These are phyloP conservation scores for Sicyos edulis DNA, from an alignment of 306 rosid species.

Conservation along the genomic window DNA sequence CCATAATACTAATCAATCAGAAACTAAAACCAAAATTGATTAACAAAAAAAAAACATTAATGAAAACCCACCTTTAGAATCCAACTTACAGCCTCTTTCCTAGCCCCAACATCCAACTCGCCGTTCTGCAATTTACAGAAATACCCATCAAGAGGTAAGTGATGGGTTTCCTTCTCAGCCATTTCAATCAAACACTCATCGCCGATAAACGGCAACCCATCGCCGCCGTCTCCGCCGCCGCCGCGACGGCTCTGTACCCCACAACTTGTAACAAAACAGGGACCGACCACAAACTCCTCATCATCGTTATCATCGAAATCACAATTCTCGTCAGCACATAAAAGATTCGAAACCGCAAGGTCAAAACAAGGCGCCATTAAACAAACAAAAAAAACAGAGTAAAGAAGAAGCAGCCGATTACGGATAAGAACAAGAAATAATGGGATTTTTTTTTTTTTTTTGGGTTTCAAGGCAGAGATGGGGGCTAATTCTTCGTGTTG, in stretches of 20 bases:
- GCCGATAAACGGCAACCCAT: conserved; percentile 54
- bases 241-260: conserved; percentile 26
- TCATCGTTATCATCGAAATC: conserved; percentile 49
- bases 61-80: conserved; percentile 61
- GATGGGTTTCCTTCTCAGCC: conserved; percentile 58
- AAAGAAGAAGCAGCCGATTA: not conserved
- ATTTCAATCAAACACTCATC: conserved; percentile 60
- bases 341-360: conserved; percentile 56
- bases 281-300: conserved; percentile 33
- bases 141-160: conserved; percentile 51
- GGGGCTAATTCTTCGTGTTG: not conserved
- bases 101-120: conserved; percentile 58
- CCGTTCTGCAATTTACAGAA: conserved; percentile 48
- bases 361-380: conserved; percentile 93
- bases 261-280: conserved; percentile 32
- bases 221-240: conserved; percentile 27
- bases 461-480: not conserved
- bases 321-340: conserved; percentile 63
- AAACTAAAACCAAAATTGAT: not conserved
- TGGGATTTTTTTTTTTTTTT: not conserved
- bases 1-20: not conserved
- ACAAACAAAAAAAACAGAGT: conserved; percentile 15
- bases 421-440: not conserved
- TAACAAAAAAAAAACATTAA: conserved; percentile 2
- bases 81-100: conserved; percentile 80